These are phyloP conservation scores for Neospermospora avenae DNA, from an alignment of 2,329 filamentous ascomycete genomes.

Conservation along the genomic window DNA sequence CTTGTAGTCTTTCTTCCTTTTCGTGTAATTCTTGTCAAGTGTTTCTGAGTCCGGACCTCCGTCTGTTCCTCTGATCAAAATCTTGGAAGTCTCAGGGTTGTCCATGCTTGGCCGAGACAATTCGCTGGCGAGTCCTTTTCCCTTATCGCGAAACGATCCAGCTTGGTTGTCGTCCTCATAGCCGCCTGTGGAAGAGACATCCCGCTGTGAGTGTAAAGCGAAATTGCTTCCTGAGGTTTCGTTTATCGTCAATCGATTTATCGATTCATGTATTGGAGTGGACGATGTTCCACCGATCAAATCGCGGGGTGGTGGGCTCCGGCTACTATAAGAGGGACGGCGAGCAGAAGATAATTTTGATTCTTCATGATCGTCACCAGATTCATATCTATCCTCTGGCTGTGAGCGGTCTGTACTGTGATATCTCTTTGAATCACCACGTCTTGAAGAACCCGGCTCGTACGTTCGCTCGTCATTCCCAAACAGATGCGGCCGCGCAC, in stretches of 20 bases:
- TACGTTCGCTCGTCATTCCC: not conserved
- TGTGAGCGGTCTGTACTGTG: not conserved
- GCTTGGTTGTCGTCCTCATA: not conserved
- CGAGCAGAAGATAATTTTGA: not conserved
- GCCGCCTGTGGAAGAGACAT: not conserved
- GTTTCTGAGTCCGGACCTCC: constrained; percentile 9
- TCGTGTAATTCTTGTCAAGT: constrained; percentile 19
- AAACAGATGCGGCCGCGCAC: not conserved
- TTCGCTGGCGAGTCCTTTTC: not conserved
- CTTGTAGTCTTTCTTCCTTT: constrained; percentile 23
- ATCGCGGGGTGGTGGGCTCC: not conserved
- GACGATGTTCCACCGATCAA: not conserved
- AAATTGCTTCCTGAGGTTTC: not conserved
- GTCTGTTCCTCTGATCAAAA: constrained; percentile 10
- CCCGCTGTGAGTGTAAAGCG: not conserved
- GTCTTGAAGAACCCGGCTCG: not conserved
- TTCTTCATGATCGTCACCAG: not conserved
- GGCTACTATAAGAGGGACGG: not conserved
- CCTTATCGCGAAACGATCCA: not conserved
- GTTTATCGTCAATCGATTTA: not conserved
- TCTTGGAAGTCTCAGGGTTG: not conserved
- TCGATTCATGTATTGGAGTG: not conserved
- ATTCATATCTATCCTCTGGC: not conserved
- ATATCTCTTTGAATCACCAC: not conserved
- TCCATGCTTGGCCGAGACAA: not conserved